Conservation (phyloP, 352 stramenopile species). For the Phytophthora multivora region DNA sequence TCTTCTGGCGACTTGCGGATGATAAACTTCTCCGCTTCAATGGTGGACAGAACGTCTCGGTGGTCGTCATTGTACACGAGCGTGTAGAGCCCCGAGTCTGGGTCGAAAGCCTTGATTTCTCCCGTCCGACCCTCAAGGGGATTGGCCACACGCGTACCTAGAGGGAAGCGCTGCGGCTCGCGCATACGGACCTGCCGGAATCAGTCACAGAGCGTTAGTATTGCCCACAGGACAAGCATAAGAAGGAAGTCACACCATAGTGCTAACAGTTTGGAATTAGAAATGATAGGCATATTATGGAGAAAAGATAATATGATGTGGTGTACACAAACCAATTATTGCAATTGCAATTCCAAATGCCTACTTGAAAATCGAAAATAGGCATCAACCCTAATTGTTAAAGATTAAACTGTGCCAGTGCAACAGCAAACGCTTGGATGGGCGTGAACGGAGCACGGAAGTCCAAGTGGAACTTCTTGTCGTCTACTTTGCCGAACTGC, state of each 20-base stretch:
- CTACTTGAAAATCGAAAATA: neutral
- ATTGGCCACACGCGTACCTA: constrained; percentile 63
- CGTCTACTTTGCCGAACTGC: constrained; percentile 82
- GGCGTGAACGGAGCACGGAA: constrained; percentile 75
- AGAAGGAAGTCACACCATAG: neutral
- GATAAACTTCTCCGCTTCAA: constrained; percentile 40
- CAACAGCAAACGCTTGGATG: constrained; percentile 73
- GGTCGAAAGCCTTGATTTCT: constrained; percentile 50
- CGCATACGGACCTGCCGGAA: constrained; percentile 40
- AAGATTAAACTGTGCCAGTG: constrained; percentile 73
- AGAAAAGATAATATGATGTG: neutral
- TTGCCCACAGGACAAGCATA: neutral
- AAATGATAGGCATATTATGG: neutral
- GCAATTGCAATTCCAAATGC: no score
- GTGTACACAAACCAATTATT: neutral
- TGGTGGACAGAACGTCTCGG: constrained; percentile 39
- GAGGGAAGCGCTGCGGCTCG: constrained; percentile 41
- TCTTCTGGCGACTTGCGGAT: constrained; percentile 31
- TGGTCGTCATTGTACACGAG: constrained; percentile 61
- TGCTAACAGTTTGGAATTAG: neutral
- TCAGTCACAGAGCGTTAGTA: neutral
- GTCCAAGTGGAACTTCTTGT: constrained; percentile 83
- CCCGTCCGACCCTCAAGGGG: constrained; percentile 66
- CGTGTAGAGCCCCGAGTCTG: constrained; percentile 45
- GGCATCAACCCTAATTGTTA: constrained; percentile 6